Conservation (phyloP, 768 basidiomycete genomes). For the Jaapia argillacea region DNA sequence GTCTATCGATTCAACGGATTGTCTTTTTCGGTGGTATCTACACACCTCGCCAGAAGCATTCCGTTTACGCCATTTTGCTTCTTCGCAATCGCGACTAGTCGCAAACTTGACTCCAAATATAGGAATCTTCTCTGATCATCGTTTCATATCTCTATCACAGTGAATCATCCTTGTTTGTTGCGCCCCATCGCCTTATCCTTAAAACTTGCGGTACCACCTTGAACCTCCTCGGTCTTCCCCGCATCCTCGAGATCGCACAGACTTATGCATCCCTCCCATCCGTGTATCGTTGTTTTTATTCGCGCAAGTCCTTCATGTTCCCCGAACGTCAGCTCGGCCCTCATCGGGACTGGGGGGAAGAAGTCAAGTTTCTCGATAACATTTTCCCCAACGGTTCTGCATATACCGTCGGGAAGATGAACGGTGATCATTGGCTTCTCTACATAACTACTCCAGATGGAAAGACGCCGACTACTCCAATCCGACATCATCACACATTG, state of each 20-base stretch:
- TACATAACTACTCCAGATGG: constrained; percentile 71
- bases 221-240: constrained; percentile 89
- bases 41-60: no score
- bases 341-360: constrained; percentile 88
- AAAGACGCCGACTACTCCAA: constrained; percentile 17
- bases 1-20: background rate
- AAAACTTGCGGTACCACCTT: constrained; percentile 99
- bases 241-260: constrained; percentile 89
- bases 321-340: constrained; percentile 92
- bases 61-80: no score
- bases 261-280: constrained; percentile 51
- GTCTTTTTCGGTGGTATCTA: no score
- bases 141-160: constrained; percentile 42
- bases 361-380: constrained; percentile 85
- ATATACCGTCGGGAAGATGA: constrained; percentile 95
- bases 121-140: no score
- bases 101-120: no score
- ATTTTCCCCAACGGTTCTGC: constrained; percentile 86
- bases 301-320: constrained; percentile 98
- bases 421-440: constrained; percentile 97
- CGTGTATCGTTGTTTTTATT: constrained; percentile 94
- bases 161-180: constrained; percentile 95
- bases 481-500: constrained; percentile 9
- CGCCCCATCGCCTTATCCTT: constrained; percentile 90
- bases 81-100: no score